Evolutionary conservation across 2,329 filamentous ascomycete genomes (phyloP), one percentile per base, ranked within the genome.

Genomic region (Calonectria pseudoturangicola): DNA sequence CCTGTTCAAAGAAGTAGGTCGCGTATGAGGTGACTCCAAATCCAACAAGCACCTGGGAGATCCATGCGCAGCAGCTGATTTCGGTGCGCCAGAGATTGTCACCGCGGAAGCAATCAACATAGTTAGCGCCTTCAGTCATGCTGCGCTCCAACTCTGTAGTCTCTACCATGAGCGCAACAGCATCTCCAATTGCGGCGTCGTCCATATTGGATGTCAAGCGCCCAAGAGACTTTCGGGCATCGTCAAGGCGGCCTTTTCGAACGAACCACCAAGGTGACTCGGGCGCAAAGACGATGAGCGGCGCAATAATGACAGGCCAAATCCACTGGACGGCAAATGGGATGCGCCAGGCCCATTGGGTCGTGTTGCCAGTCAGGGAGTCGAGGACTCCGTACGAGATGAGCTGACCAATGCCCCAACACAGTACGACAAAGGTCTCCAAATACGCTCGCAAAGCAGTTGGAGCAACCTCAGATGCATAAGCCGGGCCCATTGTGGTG

Each of bases 1-100:
- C 81, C 68, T 86, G 85, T 41, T 83, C 79, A 77, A 86, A 86
- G 76, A 87, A 87, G 77, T 86, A 87, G 3, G 84, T 72, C 1
- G 75, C 75, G 33, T 79, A 79, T 1, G 68, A 69, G 3, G 74
- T 79, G 30, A 79, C 54, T 0, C 73, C 72, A 36, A 63, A 78
- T 4, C 80, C 80, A 10, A 75, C 79, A 7, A 82, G 74, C 3
- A 77, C 79, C 64, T 81, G 80, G 1, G 74, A 76, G 3, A 77
- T 66, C 80, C 80, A 81, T 6, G 75, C 78, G 28, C 80, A 68
- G 47, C 79, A 81, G 1, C 79, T 68, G 25, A 81, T 81, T 56
- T 81, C 80, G 6, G 80, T 81, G 13, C 80, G 73, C 12, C 80
- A 79, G 4, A 77, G 75, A 25, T 81, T 81, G 39, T 74, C 75